Evolutionary conservation across 2,329 filamentous ascomycete genomes (phyloP), one percentile per base, ranked within the genome.

Genomic region (Ophiostoma ips): DNA sequence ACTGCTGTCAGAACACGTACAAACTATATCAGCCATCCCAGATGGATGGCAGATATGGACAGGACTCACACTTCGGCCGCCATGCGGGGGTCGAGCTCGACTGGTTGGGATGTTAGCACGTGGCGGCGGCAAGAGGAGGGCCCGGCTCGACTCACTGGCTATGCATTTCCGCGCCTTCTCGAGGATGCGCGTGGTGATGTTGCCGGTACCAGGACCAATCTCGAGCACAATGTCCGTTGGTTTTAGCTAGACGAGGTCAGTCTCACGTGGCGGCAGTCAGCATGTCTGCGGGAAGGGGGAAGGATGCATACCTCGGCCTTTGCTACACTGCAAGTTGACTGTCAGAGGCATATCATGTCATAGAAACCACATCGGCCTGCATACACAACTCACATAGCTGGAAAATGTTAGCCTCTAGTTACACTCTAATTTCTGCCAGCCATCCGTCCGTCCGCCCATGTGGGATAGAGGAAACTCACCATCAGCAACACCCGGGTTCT

Each of bases 71-170:
- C 77, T 68, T 96, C 92, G 52, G 90, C 90, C 12, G 87, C 88
- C 92, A 96, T 96, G 61, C 92, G 77, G 18, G 92, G 89, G 68
- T 98, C 92, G 64, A 95, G 76, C 70, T 98, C 92, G 47, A 95
- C 86, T 62, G 48, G 48, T 21, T 15, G n/a, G 15, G 9, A 21
- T 38, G 43, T 37, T 35, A 40, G 21, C 18, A 37, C 5, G 15
- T 28, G 15, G 3, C 12, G 35, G 7, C 9, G 3, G 31, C 15
- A 13, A 7, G n/a, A 24, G 18, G 5, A n/a, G 8, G 28, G 15
- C 2, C 12, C 33, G 31, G 21, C 28, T 12, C 21, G n/a, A 12
- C 56, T 34, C 54, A 59, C 58, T 56, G 2, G 83, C 84, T 48
- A 89, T 83, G 24, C 73, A 68, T 57, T 85, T 86, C 65, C 88